Percentiles rank a stretch among this genome's conserved stretches.
Conservation (phyloP, 176 grass and related monocot species). For the Poa annua region DNA sequence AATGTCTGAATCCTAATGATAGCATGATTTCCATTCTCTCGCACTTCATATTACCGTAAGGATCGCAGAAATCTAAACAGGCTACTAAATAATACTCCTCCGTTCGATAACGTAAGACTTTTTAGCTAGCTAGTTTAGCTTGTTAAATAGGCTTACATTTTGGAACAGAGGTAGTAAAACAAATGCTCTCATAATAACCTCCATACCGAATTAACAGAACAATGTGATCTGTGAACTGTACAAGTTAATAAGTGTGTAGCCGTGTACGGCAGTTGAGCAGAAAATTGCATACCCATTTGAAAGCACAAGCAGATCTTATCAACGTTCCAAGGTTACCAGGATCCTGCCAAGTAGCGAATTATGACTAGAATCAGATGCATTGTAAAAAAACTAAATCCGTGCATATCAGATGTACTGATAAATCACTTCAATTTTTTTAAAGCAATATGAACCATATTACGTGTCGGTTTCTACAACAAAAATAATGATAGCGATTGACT, state of each 20-base stretch:
- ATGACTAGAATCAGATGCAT: slow-evolving; percentile 19
- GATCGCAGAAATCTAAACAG: neutral
- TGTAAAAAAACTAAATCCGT: neutral
- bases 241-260: neutral
- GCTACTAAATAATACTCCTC: neutral
- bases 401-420: neutral
- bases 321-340: slow-evolving; percentile 93
- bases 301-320: slow-evolving; percentile 89
- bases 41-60: neutral
- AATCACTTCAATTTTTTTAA: neutral
- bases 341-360: slow-evolving; percentile 55
- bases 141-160: too few relatives aligned
- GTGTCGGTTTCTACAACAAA: neutral
- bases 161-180: neutral
- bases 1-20: slow-evolving; percentile 3
- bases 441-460: neutral
- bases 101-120: too few relatives aligned
- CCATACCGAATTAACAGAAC: neutral
- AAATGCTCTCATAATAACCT: neutral
- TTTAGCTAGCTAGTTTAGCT: too few relatives aligned
- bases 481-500: neutral
- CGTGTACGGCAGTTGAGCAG: neutral
- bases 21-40: neutral
- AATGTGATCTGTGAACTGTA: neutral
- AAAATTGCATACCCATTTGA: slow-evolving; percentile 76